Base-by-base conservation (phyloP, 2,329 filamentous ascomycete genomes). In the Neopestalotiopsis sp. region DNA sequence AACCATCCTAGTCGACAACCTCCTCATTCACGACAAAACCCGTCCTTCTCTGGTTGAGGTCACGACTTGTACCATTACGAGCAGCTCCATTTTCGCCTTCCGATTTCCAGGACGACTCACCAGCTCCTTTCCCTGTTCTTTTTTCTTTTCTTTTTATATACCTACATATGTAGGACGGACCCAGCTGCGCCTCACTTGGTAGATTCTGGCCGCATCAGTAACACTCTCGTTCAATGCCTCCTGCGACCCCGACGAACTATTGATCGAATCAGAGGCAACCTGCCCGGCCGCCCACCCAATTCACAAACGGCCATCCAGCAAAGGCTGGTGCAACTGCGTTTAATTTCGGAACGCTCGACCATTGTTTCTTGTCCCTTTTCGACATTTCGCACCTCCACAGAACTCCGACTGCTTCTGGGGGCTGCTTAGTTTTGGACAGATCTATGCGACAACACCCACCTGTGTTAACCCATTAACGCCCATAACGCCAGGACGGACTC, bases 201-300 rank as follows among this genome's bases (percentile, higher is more conserved):
- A 52, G 17, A 52, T 9, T 20, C 17, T 52, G 45, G 45, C 20
- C 17, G 45, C 45, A 52, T 52, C 45, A 52, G 45, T 52, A 52
- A 52, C n/a, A 52, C 45, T 65, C 72, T 24, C 13, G 14, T 59
- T 56, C 71, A 69, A 74, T 73, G 72, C 71, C 71, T 75, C 30
- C 40, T 72, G 69, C 70, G 70, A 72, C 69, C 66, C 69, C 40
- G 68, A 72, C 69, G 70, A 72, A 70, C 70, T 70, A 72, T 74
- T 69, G 74, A 67, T 72, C 72, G 72, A 74, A 73, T 74, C 72
- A 73, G 69, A 73, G 71, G 70, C 67, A 70, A 67, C 69, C 71
- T 72, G 68, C 73, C 72, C 69, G 67, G 38, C 40, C 42, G 59
- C 14, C 61, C 40, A 45, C 38, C 61, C 14, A 38, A 14, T 49